Base-by-base conservation (phyloP, 352 stramenopile species). In the Phytophthora quininea region DNA sequence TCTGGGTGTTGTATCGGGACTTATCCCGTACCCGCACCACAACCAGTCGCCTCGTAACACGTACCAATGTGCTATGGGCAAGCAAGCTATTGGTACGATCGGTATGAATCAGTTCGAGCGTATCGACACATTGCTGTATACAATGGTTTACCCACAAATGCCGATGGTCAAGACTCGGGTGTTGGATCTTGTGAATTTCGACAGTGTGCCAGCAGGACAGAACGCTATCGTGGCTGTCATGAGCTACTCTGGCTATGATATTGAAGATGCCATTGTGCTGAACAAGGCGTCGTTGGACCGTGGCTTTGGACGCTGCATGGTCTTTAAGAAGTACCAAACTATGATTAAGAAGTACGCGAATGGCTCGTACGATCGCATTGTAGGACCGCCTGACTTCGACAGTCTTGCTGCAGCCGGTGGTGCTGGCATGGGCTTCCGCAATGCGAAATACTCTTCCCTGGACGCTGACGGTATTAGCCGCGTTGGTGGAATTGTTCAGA, bases 61-160 rank as follows among this genome's bases (percentile, higher is more conserved):
- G 3, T 99, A 99, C 76, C 98, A 99, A 81, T 99, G 97, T 67
- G 98, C 98, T 38, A 99, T 99, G 98, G 98, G 98, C 53, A 99
- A 99, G 83, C 94, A 98, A 76, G 98, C 98, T n/a, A 99, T 99
- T 69, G 98, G 98, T 53, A 99, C 96, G 30, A 98, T 99, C 51
- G 95, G 86, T 8, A 98, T 99, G 79, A 99, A 99, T 82, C 96
- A 99, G 89, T 99, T 99, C 77, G 95, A 99, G 76, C 87, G 98
- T 56, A 98, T 99, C 69, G 98, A 99, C 80, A 98, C 96, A 27
- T 77, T 99, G 46, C 86, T 99, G 48, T 99, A 99, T 79, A 98
- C 97, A 27, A 96, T 99, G 83, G 92, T 99, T 35, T 99, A 99
- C 74, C 98, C 98, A 38, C 97, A 99, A 65, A 99, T 99, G 84